Base-by-base conservation (phyloP, 2,329 filamentous ascomycete genomes). In the Cordyceps militaris region DNA sequence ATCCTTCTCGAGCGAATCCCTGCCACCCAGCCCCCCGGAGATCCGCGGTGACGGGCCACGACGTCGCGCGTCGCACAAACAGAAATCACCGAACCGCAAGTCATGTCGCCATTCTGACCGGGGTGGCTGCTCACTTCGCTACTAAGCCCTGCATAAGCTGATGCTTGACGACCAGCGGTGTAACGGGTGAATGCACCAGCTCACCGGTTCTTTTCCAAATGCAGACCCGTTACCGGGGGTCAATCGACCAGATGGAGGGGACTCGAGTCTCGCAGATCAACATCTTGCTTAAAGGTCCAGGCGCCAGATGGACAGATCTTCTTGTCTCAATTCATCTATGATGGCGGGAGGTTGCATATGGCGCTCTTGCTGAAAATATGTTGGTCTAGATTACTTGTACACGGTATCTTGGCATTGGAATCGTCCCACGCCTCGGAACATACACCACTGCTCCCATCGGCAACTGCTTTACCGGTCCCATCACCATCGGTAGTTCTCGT, bases 401-500 rank as follows among this genome's bases (percentile, higher is more conserved):
- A 56, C 47, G 44, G 19, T 48, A 56, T 56, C 16, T 23, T 42
- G 26, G 42, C 32, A 19, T 28, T 36, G 14, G 10, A 36, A 21
- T 26, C 42, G 40, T 19, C 51, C n/a, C 21, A n/a, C 28, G 4
- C 28, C 26, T 44, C 30, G n/a, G 30, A 32, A 24, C 34, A 38
- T 38, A 38, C 34, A 14, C 34, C 34, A 38, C 34, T 36, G 11
- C 30, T 13, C n/a, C 24, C 44, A 21, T 38, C 10, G 40, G 52
- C 53, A 36, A 10, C 9, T 26, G 30, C 21, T n/a, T 19, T 28
- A 13, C 44, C 21, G 28, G 14, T 1, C 28, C 28, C 50, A 21
- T 49, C 34, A 53, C 63, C 62, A 67, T 47, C 80, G 76, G 63
- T 79, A 79, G 62, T 73, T 74, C 64, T 86, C 83, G 62, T 80